Base-by-base conservation (phyloP, 2,329 filamentous ascomycete species). In the Lachnum nothofagi region DNA sequence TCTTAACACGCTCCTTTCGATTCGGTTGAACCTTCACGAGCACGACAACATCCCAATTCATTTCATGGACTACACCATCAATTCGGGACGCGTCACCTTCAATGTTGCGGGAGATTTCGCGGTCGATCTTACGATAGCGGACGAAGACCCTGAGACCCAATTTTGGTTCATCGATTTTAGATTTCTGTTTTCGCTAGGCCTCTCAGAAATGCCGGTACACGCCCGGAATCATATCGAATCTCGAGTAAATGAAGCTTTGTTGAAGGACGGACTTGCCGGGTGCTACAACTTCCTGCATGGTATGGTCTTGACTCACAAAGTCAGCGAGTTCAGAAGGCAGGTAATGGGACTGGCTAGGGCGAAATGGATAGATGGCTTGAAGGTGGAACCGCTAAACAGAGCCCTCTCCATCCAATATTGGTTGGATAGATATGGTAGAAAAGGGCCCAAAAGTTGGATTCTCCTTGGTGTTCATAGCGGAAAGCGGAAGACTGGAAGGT, bases 101-200 rank as follows among this genome's bases (percentile, higher is more conserved):
- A 79, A 74, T 40, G 86, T 97, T 1, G 72, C 80, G 2, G 80
- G 80, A 45, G 91, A 97, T 66, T 96, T 96, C 60, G 91, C 97
- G 66, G 80, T 97, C 17, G 93, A 97, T 64, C 77, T 98, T 44
- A 91, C 90, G 1, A 86, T 97, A 54, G 88, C 87, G 16, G 86
- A 91, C 58, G 91, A 97, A 63, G 85, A 93, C 56, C 80, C 83
- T 16, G 75, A 82, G 25, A 85, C 86, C 46, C 91, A 94, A 60
- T 94, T 95, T 64, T 96, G 86, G 76, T 95, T 97, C 64, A 87
- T 97, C 53, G 91, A 97, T 66, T 83, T 97, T 60, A 82, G 91
- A 51, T 90, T 95, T 59, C 72, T 83, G 12, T 98, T 95, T 65
- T 76, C 73, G 7, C 91, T 91, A 1, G 76, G 82, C 0, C 77